Base-by-base conservation (phyloP, 306 rosid genomes). In the Rubus parviflorus region DNA sequence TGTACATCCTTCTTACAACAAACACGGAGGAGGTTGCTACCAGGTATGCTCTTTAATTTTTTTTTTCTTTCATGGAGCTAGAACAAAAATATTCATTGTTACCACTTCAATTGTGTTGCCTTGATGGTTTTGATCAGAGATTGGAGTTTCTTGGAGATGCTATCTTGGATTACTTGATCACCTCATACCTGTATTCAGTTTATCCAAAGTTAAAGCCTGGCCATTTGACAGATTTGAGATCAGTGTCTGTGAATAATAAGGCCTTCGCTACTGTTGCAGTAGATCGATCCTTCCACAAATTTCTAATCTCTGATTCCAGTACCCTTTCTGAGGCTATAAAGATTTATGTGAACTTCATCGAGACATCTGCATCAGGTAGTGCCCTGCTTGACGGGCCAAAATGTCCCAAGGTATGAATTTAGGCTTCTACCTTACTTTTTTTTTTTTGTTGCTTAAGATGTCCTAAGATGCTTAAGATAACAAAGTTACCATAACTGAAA, bases 91-190 rank as follows among this genome's bases (percentile, higher is more conserved):
- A 11, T 74, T 77, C 41, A 49, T 75, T 68, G 65, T 72, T 67
- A 30, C 52, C 9, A 17, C 68, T 76, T 80, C 46, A 15, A 75
- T 65, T 73, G 47, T 16, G 61, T 73, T 65, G 53, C 30, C 15
- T 48, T 77, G 77, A 76, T 81, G 66, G 60, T 75, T 82, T 69
- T 80, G 74, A 81, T 77, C 92, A 95, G 98, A 86, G 98, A 52
- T 64, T 95, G 86, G 98, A 95, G 96, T 95, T 88, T 84, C 95
- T 95, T 69, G 98, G 98, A 74, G 98, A 95, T 85, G 97, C 98
- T 69, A 96, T 95, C 63, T 79, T 95, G 89, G 98, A 95, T 86
- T 95, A 88, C 83, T 75, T 95, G 79, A 95, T 92, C 77, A 89
- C 97, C 14, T 95, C 99, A 19, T 92, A 90, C 85, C 93, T 95